Evolutionary conservation across 306 rosid genomes (phyloP).

Genomic region (Medicago truncatula): DNA sequence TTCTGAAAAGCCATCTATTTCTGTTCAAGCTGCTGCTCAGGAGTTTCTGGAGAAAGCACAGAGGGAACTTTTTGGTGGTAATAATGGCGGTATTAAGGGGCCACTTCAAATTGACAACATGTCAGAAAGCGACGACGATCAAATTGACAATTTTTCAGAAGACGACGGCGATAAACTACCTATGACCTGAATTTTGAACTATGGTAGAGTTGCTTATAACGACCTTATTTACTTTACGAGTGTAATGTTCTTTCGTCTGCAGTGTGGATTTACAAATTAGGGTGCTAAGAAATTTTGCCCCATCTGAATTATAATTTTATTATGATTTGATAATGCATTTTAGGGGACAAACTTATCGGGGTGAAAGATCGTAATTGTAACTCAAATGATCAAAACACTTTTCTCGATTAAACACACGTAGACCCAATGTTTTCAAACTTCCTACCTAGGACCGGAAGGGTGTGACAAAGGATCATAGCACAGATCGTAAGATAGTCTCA

Average conservation of each 20-base stretch:
- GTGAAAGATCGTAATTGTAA: neutral
- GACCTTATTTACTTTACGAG: slow-evolving; percentile 22
- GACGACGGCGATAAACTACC: slow-evolving; percentile 41
- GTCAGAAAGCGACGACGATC: slow-evolving; percentile 53
- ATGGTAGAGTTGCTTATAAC: slow-evolving; percentile 45
- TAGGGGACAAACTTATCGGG: neutral
- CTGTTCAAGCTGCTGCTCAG: slow-evolving; percentile 76
- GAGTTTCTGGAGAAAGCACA: slow-evolving; percentile 94
- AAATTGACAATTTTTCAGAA: slow-evolving; percentile 46
- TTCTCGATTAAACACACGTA: neutral
- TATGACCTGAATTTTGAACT: slow-evolving; percentile 44
- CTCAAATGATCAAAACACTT: neutral
- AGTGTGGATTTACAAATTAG: neutral
- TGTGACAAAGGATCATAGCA: neutral
- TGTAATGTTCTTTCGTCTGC: slow-evolving; percentile 10
- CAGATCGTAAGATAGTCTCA: neutral
- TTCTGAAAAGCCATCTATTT: slow-evolving; percentile 71
- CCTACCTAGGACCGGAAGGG: neutral
- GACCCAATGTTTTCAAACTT: neutral
- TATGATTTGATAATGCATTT: neutral
- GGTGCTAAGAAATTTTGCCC: neutral
- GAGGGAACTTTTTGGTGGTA: slow-evolving; percentile 76
- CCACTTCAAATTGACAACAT: slow-evolving; percentile 56
- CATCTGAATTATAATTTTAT: neutral
- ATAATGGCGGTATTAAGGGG: slow-evolving; percentile 64